Evolutionary conservation across 2,329 filamentous ascomycete species (phyloP).

Genomic region (Cladosporium sp.): DNA sequence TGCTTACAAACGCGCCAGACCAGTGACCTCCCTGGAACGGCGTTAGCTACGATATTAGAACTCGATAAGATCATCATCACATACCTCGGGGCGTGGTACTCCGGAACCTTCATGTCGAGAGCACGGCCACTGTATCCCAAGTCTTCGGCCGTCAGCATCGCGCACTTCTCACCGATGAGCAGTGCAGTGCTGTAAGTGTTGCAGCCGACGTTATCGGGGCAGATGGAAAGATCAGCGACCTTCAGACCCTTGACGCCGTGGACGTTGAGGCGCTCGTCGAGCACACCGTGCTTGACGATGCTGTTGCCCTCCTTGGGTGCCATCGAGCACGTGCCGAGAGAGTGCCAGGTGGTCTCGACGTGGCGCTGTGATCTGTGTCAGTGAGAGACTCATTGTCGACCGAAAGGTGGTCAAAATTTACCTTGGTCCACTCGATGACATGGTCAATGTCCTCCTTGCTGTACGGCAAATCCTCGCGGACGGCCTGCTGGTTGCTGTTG

Average conservation of each 20-base stretch:
- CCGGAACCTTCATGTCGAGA: slow-evolving; percentile 72
- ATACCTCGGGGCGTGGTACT: slow-evolving; percentile 45
- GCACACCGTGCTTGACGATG: slow-evolving; percentile 63
- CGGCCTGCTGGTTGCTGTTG: slow-evolving; percentile 63
- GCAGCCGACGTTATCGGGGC: slow-evolving; percentile 44
- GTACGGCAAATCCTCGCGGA: slow-evolving; percentile 68
- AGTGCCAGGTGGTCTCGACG: slow-evolving; percentile 44
- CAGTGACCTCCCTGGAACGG: slow-evolving; percentile 40
- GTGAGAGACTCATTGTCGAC: no score
- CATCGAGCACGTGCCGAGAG: slow-evolving; percentile 42
- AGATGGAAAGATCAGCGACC: slow-evolving; percentile 64
- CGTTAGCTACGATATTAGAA: neutral
- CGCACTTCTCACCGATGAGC: slow-evolving; percentile 74
- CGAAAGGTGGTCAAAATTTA: slow-evolving; percentile 16
- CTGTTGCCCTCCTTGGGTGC: slow-evolving; percentile 60
- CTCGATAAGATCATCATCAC: neutral
- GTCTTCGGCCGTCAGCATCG: slow-evolving; percentile 69
- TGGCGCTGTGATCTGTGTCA: slow-evolving; percentile 72
- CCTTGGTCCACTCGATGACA: slow-evolving; percentile 63
- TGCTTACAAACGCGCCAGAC: slow-evolving; percentile 43
- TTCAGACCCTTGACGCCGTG: slow-evolving; percentile 76
- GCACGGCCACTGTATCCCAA: slow-evolving; percentile 71
- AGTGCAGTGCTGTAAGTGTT: slow-evolving; percentile 59
- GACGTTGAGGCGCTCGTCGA: slow-evolving; percentile 76
- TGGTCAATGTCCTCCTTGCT: slow-evolving; percentile 61